Conservation (phyloP, 2,329 filamentous ascomycete genomes). For the Dothiorella sarmentorum region DNA sequence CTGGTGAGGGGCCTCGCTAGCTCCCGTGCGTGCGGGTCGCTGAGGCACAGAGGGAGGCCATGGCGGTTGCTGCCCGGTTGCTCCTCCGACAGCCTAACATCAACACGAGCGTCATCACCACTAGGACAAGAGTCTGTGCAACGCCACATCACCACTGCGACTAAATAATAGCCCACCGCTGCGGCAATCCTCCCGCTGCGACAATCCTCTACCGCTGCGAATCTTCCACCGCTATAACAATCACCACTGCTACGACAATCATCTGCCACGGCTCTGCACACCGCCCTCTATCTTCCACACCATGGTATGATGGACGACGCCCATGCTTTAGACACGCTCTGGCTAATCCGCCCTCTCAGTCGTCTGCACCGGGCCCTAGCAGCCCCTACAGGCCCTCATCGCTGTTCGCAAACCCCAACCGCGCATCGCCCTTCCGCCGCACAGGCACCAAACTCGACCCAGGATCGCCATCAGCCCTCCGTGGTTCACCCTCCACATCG, state of each 20-base stretch:
- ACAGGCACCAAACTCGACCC: conserved; percentile 38
- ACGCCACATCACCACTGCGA: too few relatives aligned
- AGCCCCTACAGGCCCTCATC: conserved; percentile 41
- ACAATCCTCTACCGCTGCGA: neutral
- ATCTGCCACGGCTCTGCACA: neutral
- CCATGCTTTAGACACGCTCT: neutral
- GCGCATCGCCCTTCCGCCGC: conserved; percentile 45
- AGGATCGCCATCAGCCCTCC: conserved; percentile 38
- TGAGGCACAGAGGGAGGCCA: too few relatives aligned
- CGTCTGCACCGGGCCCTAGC: conserved; percentile 1
- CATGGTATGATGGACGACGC: conserved; percentile 9
- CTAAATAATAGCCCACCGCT: too few relatives aligned
- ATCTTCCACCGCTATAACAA: neutral
- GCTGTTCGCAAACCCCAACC: conserved; percentile 40
- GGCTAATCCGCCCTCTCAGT: conserved; percentile 10
- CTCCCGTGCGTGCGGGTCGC: too few relatives aligned
- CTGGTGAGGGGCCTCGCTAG: neutral
- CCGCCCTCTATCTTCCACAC: neutral
- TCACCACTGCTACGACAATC: neutral
- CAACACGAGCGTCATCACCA: conserved; percentile 9
- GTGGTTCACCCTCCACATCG: conserved; percentile 19
- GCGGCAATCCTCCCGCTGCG: too few relatives aligned
- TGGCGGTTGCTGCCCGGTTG: neutral
- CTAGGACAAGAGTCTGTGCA: too few relatives aligned
- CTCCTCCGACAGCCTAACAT: conserved; percentile 3